A percentile compares a stretch with the other conserved stretches of the same genome.
Evolutionary conservation across 2,329 filamentous ascomycete species (phyloP).

Genomic region (Botrytis deweyae): DNA sequence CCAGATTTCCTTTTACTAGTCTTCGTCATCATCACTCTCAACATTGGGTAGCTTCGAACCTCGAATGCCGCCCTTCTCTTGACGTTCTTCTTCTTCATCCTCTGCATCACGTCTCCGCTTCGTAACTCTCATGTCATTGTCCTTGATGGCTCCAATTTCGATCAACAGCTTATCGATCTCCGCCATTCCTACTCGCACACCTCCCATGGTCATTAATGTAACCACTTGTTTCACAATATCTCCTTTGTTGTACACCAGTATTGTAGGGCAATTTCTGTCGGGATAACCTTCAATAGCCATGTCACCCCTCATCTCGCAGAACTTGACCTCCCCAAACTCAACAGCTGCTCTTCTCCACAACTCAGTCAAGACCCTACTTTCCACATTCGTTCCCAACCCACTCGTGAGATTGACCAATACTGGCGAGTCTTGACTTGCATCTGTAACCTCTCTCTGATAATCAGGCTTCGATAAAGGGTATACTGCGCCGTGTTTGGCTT

Average conservation of each 20-base stretch:
- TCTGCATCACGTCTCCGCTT: constrained; percentile 38
- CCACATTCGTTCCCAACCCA: constrained; percentile 73
- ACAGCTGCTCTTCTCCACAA: constrained; percentile 81
- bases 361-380: constrained; percentile 79
- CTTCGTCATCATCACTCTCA: constrained; percentile 47
- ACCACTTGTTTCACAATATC: constrained; percentile 91
- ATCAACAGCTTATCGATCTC: constrained; percentile 81
- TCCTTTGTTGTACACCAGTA: constrained; percentile 87
- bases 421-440: constrained; percentile 70
- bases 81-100: constrained; percentile 37
- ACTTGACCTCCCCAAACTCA: constrained; percentile 93
- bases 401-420: constrained; percentile 82
- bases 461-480: constrained; percentile 95
- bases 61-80: constrained; percentile 37
- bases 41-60: constrained; percentile 29
- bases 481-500: constrained; percentile 82
- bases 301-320: constrained; percentile 89
- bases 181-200: constrained; percentile 66
- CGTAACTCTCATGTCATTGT: constrained; percentile 72
- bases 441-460: constrained; percentile 87
- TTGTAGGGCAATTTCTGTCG: constrained; percentile 90
- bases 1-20: constrained; percentile 13
- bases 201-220: constrained; percentile 78
- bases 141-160: constrained; percentile 74
- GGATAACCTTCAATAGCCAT: constrained; percentile 97